phyloP scores from a whole-genome alignment of 305 asterid genomes.

The Caryopteris hybrid region DNA sequence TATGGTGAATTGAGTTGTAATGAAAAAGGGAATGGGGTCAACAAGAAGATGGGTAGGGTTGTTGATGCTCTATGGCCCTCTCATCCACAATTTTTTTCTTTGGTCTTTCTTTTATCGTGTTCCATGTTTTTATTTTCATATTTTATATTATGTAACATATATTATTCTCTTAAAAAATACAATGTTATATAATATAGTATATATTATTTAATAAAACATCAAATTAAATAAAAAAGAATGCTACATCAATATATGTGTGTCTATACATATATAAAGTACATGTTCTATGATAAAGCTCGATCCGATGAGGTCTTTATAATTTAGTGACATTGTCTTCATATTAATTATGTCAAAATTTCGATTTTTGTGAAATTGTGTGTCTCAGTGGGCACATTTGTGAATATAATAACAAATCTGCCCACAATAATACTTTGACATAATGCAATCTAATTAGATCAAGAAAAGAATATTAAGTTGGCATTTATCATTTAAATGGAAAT shows the following conservation, averaged over 20 bases:
- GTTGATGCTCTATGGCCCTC: background rate
- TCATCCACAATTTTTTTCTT: background rate
- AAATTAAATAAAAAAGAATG: too few species aligned
- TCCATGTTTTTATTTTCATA: background rate
- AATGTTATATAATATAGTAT: too few species aligned
- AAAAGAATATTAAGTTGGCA: background rate
- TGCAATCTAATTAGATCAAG: background rate
- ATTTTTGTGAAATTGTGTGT: too few species aligned
- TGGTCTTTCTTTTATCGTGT: background rate
- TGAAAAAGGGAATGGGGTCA: conserved; percentile 1
- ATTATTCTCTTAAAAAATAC: too few species aligned
- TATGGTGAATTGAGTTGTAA: background rate
- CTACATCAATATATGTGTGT: too few species aligned
- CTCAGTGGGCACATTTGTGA: background rate
- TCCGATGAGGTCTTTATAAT: too few species aligned
- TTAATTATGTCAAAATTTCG: too few species aligned
- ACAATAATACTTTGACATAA: background rate
- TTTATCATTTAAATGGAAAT: background rate
- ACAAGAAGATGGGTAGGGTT: background rate
- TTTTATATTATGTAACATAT: too few species aligned
- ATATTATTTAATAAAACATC: too few species aligned
- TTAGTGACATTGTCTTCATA: too few species aligned
- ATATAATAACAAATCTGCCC: background rate
- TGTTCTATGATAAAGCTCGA: too few species aligned
- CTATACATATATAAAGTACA: too few species aligned